phyloP scores from a whole-genome alignment of 208 protist species.

The Angomonas deanei region DNA sequence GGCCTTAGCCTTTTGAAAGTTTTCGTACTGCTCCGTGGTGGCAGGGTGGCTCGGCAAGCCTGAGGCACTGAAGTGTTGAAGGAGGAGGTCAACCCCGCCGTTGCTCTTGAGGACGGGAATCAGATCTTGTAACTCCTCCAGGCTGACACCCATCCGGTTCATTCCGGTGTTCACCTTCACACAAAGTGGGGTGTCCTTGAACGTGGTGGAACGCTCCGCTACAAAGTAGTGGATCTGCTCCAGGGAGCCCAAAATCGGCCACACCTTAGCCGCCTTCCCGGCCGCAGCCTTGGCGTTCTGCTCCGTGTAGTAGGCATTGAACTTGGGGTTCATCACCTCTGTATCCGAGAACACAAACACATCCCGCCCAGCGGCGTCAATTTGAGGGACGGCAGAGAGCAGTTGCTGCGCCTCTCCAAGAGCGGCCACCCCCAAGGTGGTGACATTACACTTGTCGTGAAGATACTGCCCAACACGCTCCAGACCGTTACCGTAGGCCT shows the following conservation, averaged over 20 bases:
- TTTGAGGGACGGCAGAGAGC: constrained; percentile 13
- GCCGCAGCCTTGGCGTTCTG: constrained; percentile 29
- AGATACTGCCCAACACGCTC: constrained; percentile 33
- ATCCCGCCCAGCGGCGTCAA: constrained; percentile 9
- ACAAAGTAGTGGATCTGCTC: constrained; percentile 36
- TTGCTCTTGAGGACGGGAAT: constrained; percentile 28
- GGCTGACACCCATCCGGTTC: constrained; percentile 36
- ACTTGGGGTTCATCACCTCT: constrained; percentile 31
- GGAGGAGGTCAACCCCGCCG: constrained; percentile 33
- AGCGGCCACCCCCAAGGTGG: constrained; percentile 42
- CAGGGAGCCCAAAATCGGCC: constrained; percentile 26
- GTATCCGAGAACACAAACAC: constrained; percentile 49
- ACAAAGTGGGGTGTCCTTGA: constrained; percentile 35
- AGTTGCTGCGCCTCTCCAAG: constrained; percentile 41
- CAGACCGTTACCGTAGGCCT: constrained; percentile 48
- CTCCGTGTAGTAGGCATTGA: constrained; percentile 25
- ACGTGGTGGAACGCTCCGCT: constrained; percentile 19
- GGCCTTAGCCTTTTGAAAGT: constrained; percentile 30
- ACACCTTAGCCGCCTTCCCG: constrained; percentile 16
- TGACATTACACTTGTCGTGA: constrained; percentile 18
- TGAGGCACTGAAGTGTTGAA: constrained; percentile 51
- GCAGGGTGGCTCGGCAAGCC: constrained; percentile 32
- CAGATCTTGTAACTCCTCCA: constrained; percentile 23
- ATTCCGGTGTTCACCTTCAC: constrained; percentile 55
- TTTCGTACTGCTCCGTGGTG: constrained; percentile 25